Evolutionary conservation across 352 stramenopile species (phyloP).

Genomic region (Pythium aquatile): DNA sequence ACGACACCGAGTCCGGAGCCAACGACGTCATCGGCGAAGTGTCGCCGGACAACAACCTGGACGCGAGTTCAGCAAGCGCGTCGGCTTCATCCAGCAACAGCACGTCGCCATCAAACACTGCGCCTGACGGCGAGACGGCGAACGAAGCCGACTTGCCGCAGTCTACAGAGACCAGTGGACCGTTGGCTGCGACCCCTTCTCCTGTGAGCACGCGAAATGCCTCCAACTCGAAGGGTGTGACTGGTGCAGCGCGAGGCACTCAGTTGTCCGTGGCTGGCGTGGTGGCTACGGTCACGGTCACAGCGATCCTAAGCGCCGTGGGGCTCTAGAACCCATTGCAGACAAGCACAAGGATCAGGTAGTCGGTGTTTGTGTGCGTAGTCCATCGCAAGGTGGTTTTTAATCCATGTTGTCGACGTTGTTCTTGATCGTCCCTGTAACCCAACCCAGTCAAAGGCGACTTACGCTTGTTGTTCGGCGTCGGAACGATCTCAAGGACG

Average conservation of each 20-base stretch:
- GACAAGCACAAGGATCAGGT: neutral
- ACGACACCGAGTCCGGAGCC: conserved; percentile 2
- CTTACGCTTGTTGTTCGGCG: too few relatives aligned
- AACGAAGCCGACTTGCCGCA: conserved; percentile 4
- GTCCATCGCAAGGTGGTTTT: neutral
- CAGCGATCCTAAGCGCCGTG: neutral
- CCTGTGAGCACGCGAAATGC: conserved; percentile 14
- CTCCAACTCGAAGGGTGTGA: conserved; percentile 9
- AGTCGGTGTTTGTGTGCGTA: neutral
- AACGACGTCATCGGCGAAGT: conserved; percentile 16
- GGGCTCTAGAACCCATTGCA: neutral
- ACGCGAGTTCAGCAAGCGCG: neutral
- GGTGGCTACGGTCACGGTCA: conserved; percentile 1
- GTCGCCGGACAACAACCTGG: neutral
- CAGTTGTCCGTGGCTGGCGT: neutral
- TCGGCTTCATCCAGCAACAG: neutral
- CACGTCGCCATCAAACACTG: neutral
- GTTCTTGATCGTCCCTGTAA: neutral
- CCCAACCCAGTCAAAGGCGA: too few relatives aligned
- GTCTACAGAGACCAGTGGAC: neutral
- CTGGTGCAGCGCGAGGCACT: neutral
- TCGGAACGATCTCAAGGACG: too few relatives aligned
- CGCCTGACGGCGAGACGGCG: neutral
- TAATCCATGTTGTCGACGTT: neutral
- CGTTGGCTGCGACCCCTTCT: conserved; percentile 9